Base-by-base conservation (phyloP, 2,329 filamentous ascomycete species). In the Exserohilum rostratum region DNA sequence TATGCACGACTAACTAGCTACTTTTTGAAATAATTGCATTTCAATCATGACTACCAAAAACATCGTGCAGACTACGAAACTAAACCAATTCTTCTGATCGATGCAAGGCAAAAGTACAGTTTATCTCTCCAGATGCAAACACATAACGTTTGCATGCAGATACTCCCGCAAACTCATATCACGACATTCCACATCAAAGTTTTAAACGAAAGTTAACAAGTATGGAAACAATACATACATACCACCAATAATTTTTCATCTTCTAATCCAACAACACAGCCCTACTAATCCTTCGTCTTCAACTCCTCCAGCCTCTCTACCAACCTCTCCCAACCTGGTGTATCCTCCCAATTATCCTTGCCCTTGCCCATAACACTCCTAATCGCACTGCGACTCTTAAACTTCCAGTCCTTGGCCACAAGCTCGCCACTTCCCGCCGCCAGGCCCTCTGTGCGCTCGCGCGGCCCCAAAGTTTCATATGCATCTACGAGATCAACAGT, bases 381-480 rank as follows among this genome's bases (percentile, higher is more conserved):
- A 2, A 96, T 82, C 10, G 93, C 93, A 72, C 86, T 96, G 66
- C 91, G 83, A 0, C 91, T 90, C 83, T 96, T 98, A 60, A 90
- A 90, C 74, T 85, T 90, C 95, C 95, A 99, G 67, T 87, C 88
- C 54, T 83, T 84, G 2, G 90, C 91, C 2, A 97, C 87, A 27
- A 85, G 69, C 58, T 87, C 85, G 0, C 81, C 80, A 22, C 76
- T 79, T 0, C 76, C 77, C 1, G 73, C 79, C 0, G 67, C 77
- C 53, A 83, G 66, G 1, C 83, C 83, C 55, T 85, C 84, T 6
- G 82, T 85, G 65, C 74, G 70, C 62, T 78, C 70, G 65, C 73
- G 73, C 57, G 76, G 65, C 1, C 76, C 78, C 65, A 92, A 87
- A 72, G 88, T 91, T 77, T 95, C 90, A 76, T 97, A 90, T 46